Evolutionary conservation across 805 yeast genomes (phyloP), one percentile per base, ranked within the genome.

Genomic region (Starmerella riodocensis): DNA sequence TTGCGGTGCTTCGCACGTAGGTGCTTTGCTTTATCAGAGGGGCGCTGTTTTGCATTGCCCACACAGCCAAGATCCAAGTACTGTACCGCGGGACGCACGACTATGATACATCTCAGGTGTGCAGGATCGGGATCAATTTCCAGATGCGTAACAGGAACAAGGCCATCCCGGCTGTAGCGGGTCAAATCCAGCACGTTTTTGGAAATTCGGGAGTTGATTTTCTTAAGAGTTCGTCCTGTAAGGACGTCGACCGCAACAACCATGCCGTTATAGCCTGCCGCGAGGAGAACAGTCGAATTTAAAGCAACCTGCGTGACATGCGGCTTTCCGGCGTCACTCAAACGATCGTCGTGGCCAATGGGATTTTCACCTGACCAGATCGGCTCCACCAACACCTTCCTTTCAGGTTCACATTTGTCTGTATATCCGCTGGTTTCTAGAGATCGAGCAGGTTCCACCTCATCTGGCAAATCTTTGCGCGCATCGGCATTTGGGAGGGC

Each of bases 111-210:
- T 8, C 57, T 56, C 19, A 57, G 49, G 17, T 48, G 45, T 13
- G 41, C 22, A 2, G 59, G 57, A 36, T 57, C 47, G 2, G 55
- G 46, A 39, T 56, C 59, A 6, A 56, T 37, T 18, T 48, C 50
- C 5, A 56, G 37, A n/a, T 53, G 51, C 20, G 53, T 46, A 18
- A 51, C 48, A 4, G 59, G 56, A 26, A 52, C 41, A 22, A 45
- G 36, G 13, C 49, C 42, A 9, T 40, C 51, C 12, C 39, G 32
- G 22, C 45, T 40, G 32, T 42, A 44, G 13, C 34, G 41, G 23
- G 46, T 37, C 33, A 51, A 34, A 36, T 54, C 53, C 11, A 54
- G 43, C 9, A 53, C 51, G 14, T 49, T 44, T 19, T 47, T 44
- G 1, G 58, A 46, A 24, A 55, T 47, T 19, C 57, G 44, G n/a